Base-by-base conservation (phyloP, 1,284 basidiomycete species). In the Chondrostereum purpureum region DNA sequence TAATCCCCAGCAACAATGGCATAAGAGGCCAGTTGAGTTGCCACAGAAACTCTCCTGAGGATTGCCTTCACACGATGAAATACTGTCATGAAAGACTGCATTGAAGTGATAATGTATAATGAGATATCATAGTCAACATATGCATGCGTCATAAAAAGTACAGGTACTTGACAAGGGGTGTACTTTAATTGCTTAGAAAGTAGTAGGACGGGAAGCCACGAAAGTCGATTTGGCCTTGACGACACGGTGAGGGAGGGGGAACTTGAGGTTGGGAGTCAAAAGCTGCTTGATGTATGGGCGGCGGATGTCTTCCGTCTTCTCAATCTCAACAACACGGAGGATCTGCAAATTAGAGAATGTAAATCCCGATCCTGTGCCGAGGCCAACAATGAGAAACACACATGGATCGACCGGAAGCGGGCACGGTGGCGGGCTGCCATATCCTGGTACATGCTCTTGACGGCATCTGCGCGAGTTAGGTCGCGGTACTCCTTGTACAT, bases 381-480 rank as follows among this genome's bases (percentile, higher is more conserved):
- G 8, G 27, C 27, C 8, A n/a, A 41, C 13, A n/a, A 6, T 16
- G 20, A 34, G 20, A 14, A 21, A 70, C 83, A 54, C 58, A 92
- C 90, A 71, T 96, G 93, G 70, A 99, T 95, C 46, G 91, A 97
- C 70, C 95, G 83, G 85, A 98, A 99, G 64, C 96, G 92, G 56
- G 95, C 95, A 75, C 95, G 92, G 74, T 99, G 96, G 58, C 94
- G 83, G 54, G 95, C 93, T 62, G 96, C 92, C 95, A 99, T 98
- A 75, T 99, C 95, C 75, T 99, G 95, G 83, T 99, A 99, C 69
- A 98, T 76, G 58, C 85, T 77, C 79, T 92, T 93, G 65, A 98
- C 96, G 52, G 96, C 95, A 67, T 92, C 94, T 50, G 92, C 87
- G 57, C 96, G 88, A 58, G 80, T 81, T 57, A 99, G 83, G 58